phyloP scores from a whole-genome alignment of 805 yeast species.

The Komagataella phaffii region DNA sequence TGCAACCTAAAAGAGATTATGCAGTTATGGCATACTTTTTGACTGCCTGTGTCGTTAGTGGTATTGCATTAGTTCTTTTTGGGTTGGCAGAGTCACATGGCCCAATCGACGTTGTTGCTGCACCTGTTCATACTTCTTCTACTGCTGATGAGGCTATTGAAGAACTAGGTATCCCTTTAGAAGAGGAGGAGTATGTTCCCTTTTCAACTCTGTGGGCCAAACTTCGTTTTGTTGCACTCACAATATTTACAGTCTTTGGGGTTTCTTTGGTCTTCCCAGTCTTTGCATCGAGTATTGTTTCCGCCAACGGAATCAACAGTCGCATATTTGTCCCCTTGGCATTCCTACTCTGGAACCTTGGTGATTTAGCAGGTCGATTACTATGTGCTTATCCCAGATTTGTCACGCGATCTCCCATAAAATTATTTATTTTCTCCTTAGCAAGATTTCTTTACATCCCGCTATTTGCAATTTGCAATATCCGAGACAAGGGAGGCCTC shows the following conservation, averaged over 20 bases:
- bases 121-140: conserved; percentile 4
- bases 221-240: conserved; percentile 45
- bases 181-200: conserved; percentile 30
- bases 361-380: conserved; percentile 74
- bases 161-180: not conserved
- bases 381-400: conserved; percentile 36
- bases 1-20: conserved; percentile 1
- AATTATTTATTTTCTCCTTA: conserved; percentile 40
- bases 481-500: conserved; percentile 26
- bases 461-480: conserved; percentile 55
- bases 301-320: conserved; percentile 31
- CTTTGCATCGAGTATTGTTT: conserved; percentile 63
- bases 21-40: conserved; percentile 23
- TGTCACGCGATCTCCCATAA: conserved; percentile 27
- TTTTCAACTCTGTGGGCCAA: conserved; percentile 47
- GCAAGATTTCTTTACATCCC: conserved; percentile 53
- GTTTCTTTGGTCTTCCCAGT: conserved; percentile 78
- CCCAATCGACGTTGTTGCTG: not conserved
- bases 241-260: conserved; percentile 64
- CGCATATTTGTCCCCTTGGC: conserved; percentile 56
- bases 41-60: conserved; percentile 9
- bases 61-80: conserved; percentile 5
- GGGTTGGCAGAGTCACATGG: conserved; percentile 8
- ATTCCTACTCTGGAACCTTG: conserved; percentile 78
- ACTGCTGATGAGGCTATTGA: conserved; percentile 1